Evolutionary conservation across 139 green algal genomes (phyloP), one percentile per base, ranked within the genome.

Genomic region (Coelastrella sp.): DNA sequence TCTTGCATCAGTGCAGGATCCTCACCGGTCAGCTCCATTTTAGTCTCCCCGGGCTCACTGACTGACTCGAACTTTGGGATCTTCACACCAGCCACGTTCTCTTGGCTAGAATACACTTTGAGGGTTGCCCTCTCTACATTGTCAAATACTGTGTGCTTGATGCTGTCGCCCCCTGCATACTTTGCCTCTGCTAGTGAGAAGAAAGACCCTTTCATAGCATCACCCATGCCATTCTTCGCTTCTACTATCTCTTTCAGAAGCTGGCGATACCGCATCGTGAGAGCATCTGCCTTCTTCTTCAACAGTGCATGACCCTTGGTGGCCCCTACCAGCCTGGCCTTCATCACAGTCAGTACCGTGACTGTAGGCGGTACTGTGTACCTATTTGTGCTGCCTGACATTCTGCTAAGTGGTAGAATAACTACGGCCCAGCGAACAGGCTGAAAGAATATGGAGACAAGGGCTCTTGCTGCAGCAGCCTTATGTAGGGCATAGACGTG

Each of bases 261-360:
- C 81, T 90, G 82, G 73, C 82, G 89, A 74, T 94, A 98, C 7
- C 96, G 95, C 93, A 99, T 95, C 17, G 97, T 99, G 76, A 99
- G 93, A 8, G 98, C 98, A 92, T 99, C 98, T 6, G 97, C 98
- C 89, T 99, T 99, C 95, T 99, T 99, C 94, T 99, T 99, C 25
- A 99, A 94, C 79, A 99, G 94, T 63, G 96, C 95, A 87, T 99
- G 97, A 4, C 98, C 98, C 91, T 99, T 99, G 24, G 96, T 98
- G 1, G 98, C 98, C 20, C 97, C 98, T 6, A 94, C 82, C 19
- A 99, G 94, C 5, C 98, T 95, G 1, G 90, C 92, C 93, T 99
- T 99, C 93, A 99, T 99, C 20, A 98, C 92, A 7, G 94, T 96
- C 91, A 99, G 91, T 20, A 99, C 95, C n/a, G 98, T 99, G 78